A percentile compares a stretch with the other conserved stretches of the same genome.
phyloP scores from a whole-genome alignment of 805 yeast species.

The Saccharomycopsis oosterbeekiorum region DNA sequence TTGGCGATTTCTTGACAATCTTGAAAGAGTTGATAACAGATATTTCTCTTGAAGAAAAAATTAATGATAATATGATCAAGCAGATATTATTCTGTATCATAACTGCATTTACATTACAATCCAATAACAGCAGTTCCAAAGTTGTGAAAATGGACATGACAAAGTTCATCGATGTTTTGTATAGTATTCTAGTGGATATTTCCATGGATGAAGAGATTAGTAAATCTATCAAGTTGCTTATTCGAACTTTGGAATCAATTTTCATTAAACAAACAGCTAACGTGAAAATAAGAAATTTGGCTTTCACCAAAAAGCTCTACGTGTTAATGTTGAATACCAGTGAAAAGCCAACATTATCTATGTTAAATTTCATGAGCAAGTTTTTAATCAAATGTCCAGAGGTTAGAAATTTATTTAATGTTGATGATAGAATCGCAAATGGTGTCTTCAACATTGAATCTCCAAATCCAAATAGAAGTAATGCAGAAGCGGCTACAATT shows the following conservation, averaged over 20 bases:
- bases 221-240: conserved; percentile 71
- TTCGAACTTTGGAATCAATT: conserved; percentile 68
- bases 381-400: conserved; percentile 63
- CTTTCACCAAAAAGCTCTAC: conserved; percentile 76
- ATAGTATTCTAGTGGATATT: conserved; percentile 55
- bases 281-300: conserved; percentile 54
- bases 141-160: conserved; percentile 76
- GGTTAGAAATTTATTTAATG: conserved; percentile 65
- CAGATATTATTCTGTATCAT: conserved; percentile 74
- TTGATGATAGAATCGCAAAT: conserved; percentile 81
- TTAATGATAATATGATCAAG: conserved; percentile 38
- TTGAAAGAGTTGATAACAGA: conserved; percentile 68
- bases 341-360: conserved; percentile 75
- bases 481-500: conserved; percentile 79
- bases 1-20: conserved; percentile 89
- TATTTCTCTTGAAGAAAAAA: conserved; percentile 34
- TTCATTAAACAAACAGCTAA: conserved; percentile 72
- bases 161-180: conserved; percentile 67
- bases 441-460: conserved; percentile 64
- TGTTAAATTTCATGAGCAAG: conserved; percentile 69
- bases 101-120: conserved; percentile 79
- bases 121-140: conserved; percentile 48
- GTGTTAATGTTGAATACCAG: conserved; percentile 65
- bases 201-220: conserved; percentile 78
- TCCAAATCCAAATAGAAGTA: conserved; percentile 61